These are phyloP conservation scores for Rutidosis leptorrhynchoides DNA, from an alignment of 129 eudicot genomes.

Conservation along the genomic window DNA sequence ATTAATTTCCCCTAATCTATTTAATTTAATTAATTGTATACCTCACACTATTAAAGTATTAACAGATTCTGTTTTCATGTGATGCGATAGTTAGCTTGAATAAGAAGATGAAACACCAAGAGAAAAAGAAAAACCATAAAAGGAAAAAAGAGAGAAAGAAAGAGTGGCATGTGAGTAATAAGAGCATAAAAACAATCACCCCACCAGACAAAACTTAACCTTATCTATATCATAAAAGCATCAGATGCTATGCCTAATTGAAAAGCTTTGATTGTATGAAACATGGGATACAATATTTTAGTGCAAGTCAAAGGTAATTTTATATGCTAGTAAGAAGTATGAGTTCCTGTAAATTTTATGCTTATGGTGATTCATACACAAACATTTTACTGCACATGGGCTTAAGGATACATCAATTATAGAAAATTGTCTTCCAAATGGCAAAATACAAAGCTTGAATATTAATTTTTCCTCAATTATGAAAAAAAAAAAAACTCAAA, in stretches of 20 bases:
- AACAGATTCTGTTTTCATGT: conserved; percentile 28
- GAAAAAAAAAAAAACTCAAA: too few relatives aligned
- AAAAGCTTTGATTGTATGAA: conserved; percentile 4
- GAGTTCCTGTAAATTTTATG: not conserved
- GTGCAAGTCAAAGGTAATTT: not conserved
- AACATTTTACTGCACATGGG: conserved; percentile 23
- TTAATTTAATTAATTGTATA: not conserved
- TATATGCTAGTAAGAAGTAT: not conserved
- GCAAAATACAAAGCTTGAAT: too few relatives aligned
- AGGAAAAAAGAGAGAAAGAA: conserved; percentile 23
- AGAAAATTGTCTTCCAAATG: not conserved
- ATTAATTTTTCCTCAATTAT: too few relatives aligned
- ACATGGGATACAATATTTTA: not conserved
- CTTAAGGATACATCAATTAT: not conserved
- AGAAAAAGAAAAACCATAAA: conserved; percentile 15
- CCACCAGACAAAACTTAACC: conserved; percentile 24
- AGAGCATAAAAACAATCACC: conserved; percentile 42
- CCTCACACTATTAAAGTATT: not conserved
- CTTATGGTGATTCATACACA: not conserved
- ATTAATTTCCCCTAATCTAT: not conserved
- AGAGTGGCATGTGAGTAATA: conserved; percentile 37
- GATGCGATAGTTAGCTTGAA: conserved; percentile 40
- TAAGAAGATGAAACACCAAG: conserved; percentile 39
- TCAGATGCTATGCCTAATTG: conserved; percentile 31
- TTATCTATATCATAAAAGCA: conserved; percentile 37